Evolutionary conservation across 345 rosid species (phyloP).

Genomic region (Iberis pinnata): DNA sequence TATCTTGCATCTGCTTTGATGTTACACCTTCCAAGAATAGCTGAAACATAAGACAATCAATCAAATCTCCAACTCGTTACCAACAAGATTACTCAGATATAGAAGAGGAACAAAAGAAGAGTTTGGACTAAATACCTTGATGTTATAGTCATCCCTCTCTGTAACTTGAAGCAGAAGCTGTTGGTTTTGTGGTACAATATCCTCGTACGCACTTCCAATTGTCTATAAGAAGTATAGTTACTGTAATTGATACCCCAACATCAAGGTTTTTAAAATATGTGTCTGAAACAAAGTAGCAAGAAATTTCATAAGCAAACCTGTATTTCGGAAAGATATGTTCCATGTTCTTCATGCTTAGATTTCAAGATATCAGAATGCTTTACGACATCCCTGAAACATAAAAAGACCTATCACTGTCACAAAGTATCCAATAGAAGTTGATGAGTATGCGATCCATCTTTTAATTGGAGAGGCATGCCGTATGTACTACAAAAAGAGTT

Average conservation of each 20-base stretch:
- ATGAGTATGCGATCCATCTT: not conserved
- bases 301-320: constrained; percentile 49
- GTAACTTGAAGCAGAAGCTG: constrained; percentile 89
- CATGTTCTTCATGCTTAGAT: constrained; percentile 87
- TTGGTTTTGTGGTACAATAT: constrained; percentile 93
- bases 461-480: constrained; percentile 8
- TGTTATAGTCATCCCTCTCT: constrained; percentile 96
- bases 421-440: not conserved
- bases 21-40: constrained; percentile 73
- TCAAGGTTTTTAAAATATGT: constrained; percentile 10
- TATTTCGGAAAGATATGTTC: constrained; percentile 80
- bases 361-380: constrained; percentile 57
- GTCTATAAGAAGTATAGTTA: constrained; percentile 54
- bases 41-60: too few species aligned
- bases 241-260: constrained; percentile 26
- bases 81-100: not conserved
- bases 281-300: constrained; percentile 13
- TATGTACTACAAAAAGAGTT: not conserved
- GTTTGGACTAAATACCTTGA: constrained; percentile 51
- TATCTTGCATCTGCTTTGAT: constrained; percentile 67
- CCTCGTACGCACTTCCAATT: constrained; percentile 88
- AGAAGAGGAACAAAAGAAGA: constrained; percentile 11
- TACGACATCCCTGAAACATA: constrained; percentile 54
- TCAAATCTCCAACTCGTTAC: too few species aligned
- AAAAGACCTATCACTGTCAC: constrained; percentile 9